Percentiles rank a stretch among this genome's conserved stretches.
phyloP scores from a whole-genome alignment of 2,329 filamentous ascomycete genomes.

The Penicillium olsonii region DNA sequence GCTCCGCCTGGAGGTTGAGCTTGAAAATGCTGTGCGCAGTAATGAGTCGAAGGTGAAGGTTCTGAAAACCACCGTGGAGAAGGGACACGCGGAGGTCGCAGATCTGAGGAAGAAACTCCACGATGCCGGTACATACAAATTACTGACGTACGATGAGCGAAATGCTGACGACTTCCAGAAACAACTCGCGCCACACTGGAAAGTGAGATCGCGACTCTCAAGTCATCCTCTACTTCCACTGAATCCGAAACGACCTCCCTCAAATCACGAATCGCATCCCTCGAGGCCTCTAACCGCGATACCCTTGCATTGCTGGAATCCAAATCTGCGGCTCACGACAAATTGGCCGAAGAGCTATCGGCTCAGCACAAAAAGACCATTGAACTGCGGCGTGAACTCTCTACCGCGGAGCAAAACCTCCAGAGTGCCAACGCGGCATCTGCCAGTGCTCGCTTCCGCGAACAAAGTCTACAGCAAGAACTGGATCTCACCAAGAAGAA shows the following conservation, averaged over 20 bases:
- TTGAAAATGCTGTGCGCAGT: slow-evolving; percentile 84
- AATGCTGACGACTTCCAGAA: slow-evolving; percentile 57
- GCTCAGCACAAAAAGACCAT: slow-evolving; percentile 86
- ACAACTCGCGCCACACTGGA: slow-evolving; percentile 73
- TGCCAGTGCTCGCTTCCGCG: slow-evolving; percentile 82
- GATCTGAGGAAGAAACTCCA: slow-evolving; percentile 78
- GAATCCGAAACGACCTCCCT: slow-evolving; percentile 72
- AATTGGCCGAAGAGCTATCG: slow-evolving; percentile 80
- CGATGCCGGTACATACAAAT: slow-evolving; percentile 66
- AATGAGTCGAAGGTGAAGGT: slow-evolving; percentile 80
- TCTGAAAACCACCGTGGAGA: slow-evolving; percentile 78
- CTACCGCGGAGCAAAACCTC: slow-evolving; percentile 76
- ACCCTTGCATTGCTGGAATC: slow-evolving; percentile 85
- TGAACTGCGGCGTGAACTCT: slow-evolving; percentile 79
- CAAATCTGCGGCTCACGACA: slow-evolving; percentile 83
- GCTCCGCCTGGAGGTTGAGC: slow-evolving; percentile 83
- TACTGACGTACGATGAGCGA: not conserved
- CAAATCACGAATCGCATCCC: slow-evolving; percentile 77
- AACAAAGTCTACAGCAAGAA: slow-evolving; percentile 87
- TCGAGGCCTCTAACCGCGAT: slow-evolving; percentile 91
- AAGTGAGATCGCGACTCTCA: slow-evolving; percentile 76
- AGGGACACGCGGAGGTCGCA: slow-evolving; percentile 79
- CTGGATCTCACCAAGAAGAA: slow-evolving; percentile 84
- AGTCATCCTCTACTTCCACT: slow-evolving; percentile 67
- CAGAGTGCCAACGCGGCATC: slow-evolving; percentile 79